A percentile compares a stretch with the other conserved stretches of the same genome.
phyloP scores from a whole-genome alignment of 768 basidiomycete genomes.

The Tubosaeta sp. region DNA sequence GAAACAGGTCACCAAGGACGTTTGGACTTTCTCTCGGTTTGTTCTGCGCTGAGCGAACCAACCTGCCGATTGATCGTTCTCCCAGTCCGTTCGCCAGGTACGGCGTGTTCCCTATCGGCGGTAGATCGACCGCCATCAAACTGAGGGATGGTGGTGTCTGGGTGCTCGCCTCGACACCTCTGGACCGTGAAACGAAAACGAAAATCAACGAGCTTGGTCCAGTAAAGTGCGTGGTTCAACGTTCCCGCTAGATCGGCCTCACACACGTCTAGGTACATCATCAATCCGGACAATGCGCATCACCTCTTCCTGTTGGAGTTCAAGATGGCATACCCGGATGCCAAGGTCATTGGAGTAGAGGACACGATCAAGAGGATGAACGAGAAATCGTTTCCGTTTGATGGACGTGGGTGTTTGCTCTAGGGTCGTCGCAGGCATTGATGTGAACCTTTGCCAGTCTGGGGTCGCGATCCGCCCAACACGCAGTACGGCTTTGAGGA shows the following conservation, averaged over 20 bases:
- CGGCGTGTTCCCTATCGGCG: slow-evolving; percentile 70
- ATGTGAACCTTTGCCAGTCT: slow-evolving; percentile 33
- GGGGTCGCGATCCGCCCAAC: slow-evolving; percentile 57
- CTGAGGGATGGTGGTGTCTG: slow-evolving; percentile 68
- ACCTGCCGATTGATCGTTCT: slow-evolving; percentile 5
- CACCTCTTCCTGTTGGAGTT: slow-evolving; percentile 59
- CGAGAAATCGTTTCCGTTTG: slow-evolving; percentile 51
- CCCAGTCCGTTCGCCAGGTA: slow-evolving; percentile 63
- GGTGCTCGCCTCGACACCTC: slow-evolving; percentile 77
- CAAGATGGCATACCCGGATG: slow-evolving; percentile 65
- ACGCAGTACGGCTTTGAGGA: slow-evolving; percentile 77
- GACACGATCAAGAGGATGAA: slow-evolving; percentile 48
- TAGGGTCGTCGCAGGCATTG: not conserved
- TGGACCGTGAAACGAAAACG: slow-evolving; percentile 59
- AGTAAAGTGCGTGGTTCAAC: slow-evolving; percentile 45
- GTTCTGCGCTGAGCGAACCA: slow-evolving; percentile 8
- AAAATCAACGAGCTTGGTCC: slow-evolving; percentile 62
- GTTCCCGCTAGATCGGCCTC: not conserved
- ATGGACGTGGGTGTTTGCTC: slow-evolving; percentile 50
- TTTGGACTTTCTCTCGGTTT: slow-evolving; percentile 67
- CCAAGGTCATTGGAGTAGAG: slow-evolving; percentile 67
- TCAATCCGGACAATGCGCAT: slow-evolving; percentile 56
- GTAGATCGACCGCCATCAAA: slow-evolving; percentile 77
- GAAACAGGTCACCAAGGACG: slow-evolving; percentile 43
- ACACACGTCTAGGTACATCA: slow-evolving; percentile 44